These are phyloP conservation scores for Aspergillus awamori DNA, from an alignment of 2,329 filamentous ascomycete genomes.

Conservation along the genomic window DNA sequence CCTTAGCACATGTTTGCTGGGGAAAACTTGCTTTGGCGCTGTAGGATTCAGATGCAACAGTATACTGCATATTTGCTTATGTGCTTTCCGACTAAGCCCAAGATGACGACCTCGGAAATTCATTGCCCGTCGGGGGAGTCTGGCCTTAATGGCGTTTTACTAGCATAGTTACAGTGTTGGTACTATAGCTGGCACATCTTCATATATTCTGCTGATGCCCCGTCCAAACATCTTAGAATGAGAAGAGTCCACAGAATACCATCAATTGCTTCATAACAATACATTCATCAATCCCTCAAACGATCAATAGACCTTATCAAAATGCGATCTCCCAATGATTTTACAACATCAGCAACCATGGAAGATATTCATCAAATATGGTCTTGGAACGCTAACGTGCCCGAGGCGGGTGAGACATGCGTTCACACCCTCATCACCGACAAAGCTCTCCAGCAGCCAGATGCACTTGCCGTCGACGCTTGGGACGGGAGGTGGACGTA, in stretches of 20 bases:
- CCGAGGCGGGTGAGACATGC: background rate
- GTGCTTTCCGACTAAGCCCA: background rate
- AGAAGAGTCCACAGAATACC: background rate
- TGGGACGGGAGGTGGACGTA: background rate
- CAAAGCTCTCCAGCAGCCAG: background rate
- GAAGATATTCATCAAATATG: background rate
- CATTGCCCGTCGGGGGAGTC: background rate
- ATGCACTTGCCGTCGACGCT: background rate
- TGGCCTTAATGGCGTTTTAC: background rate
- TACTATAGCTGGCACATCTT: background rate
- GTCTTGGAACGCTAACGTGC: background rate
- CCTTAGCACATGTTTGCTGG: background rate
- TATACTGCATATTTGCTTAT: background rate
- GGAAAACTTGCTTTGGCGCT: background rate
- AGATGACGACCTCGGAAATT: background rate
- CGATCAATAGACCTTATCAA: too few species aligned
- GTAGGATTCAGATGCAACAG: background rate
- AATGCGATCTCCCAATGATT: too few species aligned
- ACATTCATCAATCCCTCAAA: too few species aligned
- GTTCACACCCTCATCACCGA: background rate
- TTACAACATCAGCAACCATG: too few species aligned
- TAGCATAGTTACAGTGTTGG: background rate
- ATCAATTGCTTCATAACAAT: too few species aligned
- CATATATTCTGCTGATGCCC: background rate
- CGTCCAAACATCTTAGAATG: background rate